Percentiles rank a stretch among this genome's conserved stretches.
These are phyloP conservation scores for Leccinum longicurvipes DNA, from an alignment of 768 basidiomycete genomes.

Conservation along the genomic window DNA sequence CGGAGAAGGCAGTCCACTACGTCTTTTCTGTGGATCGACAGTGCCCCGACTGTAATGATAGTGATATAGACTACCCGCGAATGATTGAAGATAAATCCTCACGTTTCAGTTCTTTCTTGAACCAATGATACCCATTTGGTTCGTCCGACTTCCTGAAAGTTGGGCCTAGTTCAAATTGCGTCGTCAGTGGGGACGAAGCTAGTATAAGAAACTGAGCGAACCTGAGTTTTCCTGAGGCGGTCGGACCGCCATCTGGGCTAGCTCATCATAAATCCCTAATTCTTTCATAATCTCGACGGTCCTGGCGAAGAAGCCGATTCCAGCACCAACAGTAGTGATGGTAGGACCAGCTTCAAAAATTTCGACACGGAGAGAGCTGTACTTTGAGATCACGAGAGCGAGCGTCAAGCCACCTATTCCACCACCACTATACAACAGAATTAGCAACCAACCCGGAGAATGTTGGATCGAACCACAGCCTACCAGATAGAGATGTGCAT, in stretches of 20 bases:
- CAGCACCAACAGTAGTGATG: conserved; percentile 45
- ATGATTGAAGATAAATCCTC: background rate
- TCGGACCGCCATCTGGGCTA: conserved; percentile 13
- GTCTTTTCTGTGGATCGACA: conserved; percentile 37
- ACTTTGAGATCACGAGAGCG: conserved; percentile 29
- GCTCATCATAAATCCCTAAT: conserved; percentile 38
- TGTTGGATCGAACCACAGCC: background rate
- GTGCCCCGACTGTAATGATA: conserved; percentile 23
- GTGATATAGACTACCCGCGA: background rate
- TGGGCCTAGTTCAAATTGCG: conserved; percentile 15
- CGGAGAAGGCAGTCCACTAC: conserved; percentile 34
- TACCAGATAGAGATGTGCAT: conserved; percentile 22
- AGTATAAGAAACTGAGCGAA: background rate
- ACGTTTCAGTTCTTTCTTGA: conserved; percentile 26
- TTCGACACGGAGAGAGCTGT: conserved; percentile 30
- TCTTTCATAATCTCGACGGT: conserved; percentile 38
- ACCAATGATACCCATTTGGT: conserved; percentile 29
- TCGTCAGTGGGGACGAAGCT: background rate
- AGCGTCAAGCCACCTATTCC: conserved; percentile 37
- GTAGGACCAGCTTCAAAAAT: conserved; percentile 41
- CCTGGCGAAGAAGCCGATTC: conserved; percentile 47
- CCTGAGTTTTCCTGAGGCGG: conserved; percentile 19
- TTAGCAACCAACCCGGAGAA: background rate
- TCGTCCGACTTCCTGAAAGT: conserved; percentile 35
- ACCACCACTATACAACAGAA: conserved; percentile 33